A percentile compares a stretch with the other conserved stretches of the same genome.
phyloP scores from a whole-genome alignment of 2,329 filamentous ascomycete species.

The Celoporthe dispersa region DNA sequence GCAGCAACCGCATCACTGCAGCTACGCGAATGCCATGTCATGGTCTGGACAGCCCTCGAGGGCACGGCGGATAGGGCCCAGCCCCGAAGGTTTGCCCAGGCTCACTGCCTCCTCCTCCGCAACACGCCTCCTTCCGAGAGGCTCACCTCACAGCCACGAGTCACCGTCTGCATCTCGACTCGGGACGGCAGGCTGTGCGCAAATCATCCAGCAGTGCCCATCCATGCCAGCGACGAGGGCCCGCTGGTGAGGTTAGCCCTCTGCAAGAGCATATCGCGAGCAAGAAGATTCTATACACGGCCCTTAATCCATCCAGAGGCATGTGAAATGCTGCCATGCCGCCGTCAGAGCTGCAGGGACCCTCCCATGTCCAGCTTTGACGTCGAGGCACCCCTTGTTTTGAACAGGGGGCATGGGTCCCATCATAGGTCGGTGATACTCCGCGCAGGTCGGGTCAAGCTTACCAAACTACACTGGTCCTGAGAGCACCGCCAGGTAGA shows the following conservation, averaged over 20 bases:
- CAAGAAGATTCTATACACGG: neutral
- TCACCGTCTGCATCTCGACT: neutral
- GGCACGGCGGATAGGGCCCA: neutral
- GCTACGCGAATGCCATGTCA: neutral
- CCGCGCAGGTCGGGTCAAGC: neutral
- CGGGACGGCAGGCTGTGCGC: neutral
- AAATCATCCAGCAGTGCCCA: neutral
- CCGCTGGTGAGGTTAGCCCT: neutral
- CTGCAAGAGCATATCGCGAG: neutral
- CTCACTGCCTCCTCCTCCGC: neutral
- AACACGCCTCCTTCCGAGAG: neutral
- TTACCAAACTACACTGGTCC: neutral
- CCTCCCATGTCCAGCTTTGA: neutral
- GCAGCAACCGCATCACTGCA: too few species aligned
- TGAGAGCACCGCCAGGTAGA: neutral
- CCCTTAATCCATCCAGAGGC: neutral
- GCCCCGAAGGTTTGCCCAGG: neutral
- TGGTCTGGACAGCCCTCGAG: neutral
- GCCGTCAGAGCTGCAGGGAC: conserved; percentile 5
- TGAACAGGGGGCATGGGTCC: conserved; percentile 5
- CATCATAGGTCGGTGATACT: neutral
- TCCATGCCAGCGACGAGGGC: neutral
- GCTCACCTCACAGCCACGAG: neutral
- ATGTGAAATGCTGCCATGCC: neutral
- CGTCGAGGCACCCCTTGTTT: conserved; percentile 22